Percentiles rank a stretch among this genome's conserved stretches.
Evolutionary conservation across 2,329 filamentous ascomycete genomes (phyloP).

Genomic region (Epichloe gansuensis): DNA sequence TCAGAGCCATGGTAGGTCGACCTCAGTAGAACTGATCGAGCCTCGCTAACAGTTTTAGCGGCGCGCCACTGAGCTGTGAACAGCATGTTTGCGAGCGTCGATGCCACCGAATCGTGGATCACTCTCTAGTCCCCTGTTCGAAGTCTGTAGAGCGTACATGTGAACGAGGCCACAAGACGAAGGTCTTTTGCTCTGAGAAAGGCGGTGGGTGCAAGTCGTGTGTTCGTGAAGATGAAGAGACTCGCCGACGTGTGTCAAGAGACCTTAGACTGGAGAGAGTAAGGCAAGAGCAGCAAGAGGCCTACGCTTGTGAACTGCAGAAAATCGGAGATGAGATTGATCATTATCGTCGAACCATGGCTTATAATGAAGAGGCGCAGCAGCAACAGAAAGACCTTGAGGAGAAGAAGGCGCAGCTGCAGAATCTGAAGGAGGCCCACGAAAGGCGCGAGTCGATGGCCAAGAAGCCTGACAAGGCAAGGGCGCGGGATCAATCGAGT

Average conservation of each 20-base stretch:
- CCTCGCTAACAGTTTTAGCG: slow-evolving; percentile 29
- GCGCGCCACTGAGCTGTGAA: slow-evolving; percentile 39
- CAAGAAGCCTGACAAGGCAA: not conserved
- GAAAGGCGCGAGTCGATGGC: not conserved
- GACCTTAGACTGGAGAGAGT: slow-evolving; percentile 39
- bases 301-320: slow-evolving; percentile 33
- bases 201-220: slow-evolving; percentile 38
- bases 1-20: slow-evolving; percentile 20
- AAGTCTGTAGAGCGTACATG: slow-evolving; percentile 23
- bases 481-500: not conserved
- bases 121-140: slow-evolving; percentile 33
- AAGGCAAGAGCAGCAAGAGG: slow-evolving; percentile 29
- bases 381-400: slow-evolving; percentile 35
- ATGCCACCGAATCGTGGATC: slow-evolving; percentile 52
- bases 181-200: slow-evolving; percentile 31
- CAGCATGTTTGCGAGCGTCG: slow-evolving; percentile 44
- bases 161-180: slow-evolving; percentile 42
- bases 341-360: slow-evolving; percentile 20
- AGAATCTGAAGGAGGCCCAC: slow-evolving; percentile 21
- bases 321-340: slow-evolving; percentile 43
- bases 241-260: slow-evolving; percentile 28
- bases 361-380: slow-evolving; percentile 3
- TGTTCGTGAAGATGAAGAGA: slow-evolving; percentile 33
- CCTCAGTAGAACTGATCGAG: no score
- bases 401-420: slow-evolving; percentile 1